Base-by-base conservation (phyloP, 2,329 filamentous ascomycete species). In the Epichloe sibirici region DNA sequence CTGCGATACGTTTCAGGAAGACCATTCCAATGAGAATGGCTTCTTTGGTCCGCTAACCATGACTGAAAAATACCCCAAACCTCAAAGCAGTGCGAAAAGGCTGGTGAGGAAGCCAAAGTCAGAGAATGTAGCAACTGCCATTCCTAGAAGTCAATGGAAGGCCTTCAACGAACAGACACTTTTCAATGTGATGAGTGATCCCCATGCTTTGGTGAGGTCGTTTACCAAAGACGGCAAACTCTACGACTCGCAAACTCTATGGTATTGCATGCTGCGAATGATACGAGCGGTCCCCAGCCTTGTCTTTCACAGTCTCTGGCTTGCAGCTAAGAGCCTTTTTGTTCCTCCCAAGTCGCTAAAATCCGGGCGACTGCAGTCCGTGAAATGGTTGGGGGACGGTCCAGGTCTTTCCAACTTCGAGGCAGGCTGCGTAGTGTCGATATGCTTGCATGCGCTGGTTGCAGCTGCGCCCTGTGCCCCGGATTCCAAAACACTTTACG, bases 221-320 rank as follows among this genome's bases (percentile, higher is more conserved):
- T 86, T 86, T 56, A 76, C 74, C 1, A 64, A 67, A 44, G 69
- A 76, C 11, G 74, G 72, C 11, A 71, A 74, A 45, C 62, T 81
- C 1, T 73, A 79, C 51, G 79, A 84, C 62, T 82, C 80, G 1
- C 78, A 80, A 49, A 78, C 75, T 13, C 66, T 82, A 1, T 85
- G 77, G 79, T 83, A 81, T 60, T 79, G 76, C 59, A 81, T 82
- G 73, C 66, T 82, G 51, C 75, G 77, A 52, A 67, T 85, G 64
- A 81, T 76, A 5, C 71, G 78, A 48, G 73, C 75, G 43, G 73
- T 75, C 15, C 78, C 80, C 4, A 78, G 69, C 46, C 62, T 84
- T 21, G 79, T 85, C 2, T 76, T 83, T 49, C 77, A 84, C 60
- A 82, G 79, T 58, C 69, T 86, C 5, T 86, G 83, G 83, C 70